Evolutionary conservation across 306 rosid genomes (phyloP), one percentile per base, ranked within the genome.

Genomic region (Lathyrus aphaca): DNA sequence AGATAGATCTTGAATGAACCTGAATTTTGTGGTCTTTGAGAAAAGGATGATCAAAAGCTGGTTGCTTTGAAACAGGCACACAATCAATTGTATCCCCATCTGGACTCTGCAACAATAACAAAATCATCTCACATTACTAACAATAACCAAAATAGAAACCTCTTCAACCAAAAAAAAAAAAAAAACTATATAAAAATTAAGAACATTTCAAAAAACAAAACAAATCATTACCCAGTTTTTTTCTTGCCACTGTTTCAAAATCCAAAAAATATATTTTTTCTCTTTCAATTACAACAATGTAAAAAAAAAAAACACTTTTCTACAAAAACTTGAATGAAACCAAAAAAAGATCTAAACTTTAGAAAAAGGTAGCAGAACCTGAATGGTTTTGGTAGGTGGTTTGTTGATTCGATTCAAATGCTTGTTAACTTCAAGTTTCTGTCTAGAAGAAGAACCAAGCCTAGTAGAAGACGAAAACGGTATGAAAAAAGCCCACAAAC

Each of bases 1-100:
- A 76, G 64, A 74, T 69, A 76, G 68, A 74, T 69, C 64, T 70
- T 45, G 73, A 66, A 23, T 39, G 62, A 73, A 86, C 95, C 97
- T 88, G 99, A 68, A 95, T 87, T 85, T 95, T 89, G 83, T 95
- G 99, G 74, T 95, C 99, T 80, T 89, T 95, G 74, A 95, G 96
- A 67, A 45, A 91, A 64, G 99, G 99, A 68, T 95, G 99, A 74
- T 95, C 99, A 76, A 95, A 91, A 55, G 99, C 99, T 14, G 97
- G 95, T 55, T 95, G 99, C 42, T 87, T 84, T 60, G 99, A 86
- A 64, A 95, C 77, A 65, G 60, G 93, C 66, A 95, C 84, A 57
- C 99, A 95, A 72, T 95, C 99, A 55, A 95, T 95, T 4, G 75
- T 66, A 82, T 95, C 99, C 29, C 99, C 99, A 81, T 95, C 99